These are phyloP conservation scores for Metroxylon sagu DNA, from an alignment of 176 grass and related monocot species.

Conservation along the genomic window DNA sequence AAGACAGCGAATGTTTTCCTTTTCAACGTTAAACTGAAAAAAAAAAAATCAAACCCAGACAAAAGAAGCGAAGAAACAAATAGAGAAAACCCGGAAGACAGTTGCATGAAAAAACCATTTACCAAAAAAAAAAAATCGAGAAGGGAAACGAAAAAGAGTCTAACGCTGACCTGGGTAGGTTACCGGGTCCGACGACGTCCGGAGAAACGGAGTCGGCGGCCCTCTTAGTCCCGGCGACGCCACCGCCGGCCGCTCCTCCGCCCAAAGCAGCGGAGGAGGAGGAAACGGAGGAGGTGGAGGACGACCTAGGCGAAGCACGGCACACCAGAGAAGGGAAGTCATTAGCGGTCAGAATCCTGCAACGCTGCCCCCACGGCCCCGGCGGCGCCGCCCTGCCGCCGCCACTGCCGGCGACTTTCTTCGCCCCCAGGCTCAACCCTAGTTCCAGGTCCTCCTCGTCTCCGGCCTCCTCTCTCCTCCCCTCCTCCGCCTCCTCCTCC, in stretches of 20 bases:
- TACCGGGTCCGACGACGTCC: conserved; percentile 7
- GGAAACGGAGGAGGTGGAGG: conserved; percentile 15
- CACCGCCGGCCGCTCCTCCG: neutral
- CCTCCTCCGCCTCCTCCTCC: conserved; percentile 7
- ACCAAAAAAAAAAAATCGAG: neutral
- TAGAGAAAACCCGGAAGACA: too few species aligned
- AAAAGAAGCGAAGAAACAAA: too few species aligned
- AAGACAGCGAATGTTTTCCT: too few species aligned
- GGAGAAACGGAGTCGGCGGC: conserved; percentile 15
- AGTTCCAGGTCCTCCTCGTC: conserved; percentile 21
- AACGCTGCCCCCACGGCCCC: neutral
- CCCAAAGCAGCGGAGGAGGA: conserved; percentile 2
- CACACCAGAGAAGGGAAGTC: conserved; percentile 8
- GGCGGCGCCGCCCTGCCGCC: neutral
- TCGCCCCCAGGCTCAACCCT: conserved; percentile 30
- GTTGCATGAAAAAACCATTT: too few species aligned
- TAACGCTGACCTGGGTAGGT: conserved; percentile 18
- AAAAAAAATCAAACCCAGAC: too few species aligned
- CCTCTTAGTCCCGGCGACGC: conserved; percentile 6
- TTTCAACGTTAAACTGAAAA: too few species aligned
- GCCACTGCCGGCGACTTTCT: conserved; percentile 5
- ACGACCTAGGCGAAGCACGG: conserved; percentile 1
- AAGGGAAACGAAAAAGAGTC: neutral
- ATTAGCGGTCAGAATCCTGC: conserved; percentile 10
- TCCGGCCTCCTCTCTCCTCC: neutral